Conservation (phyloP, 2,329 filamentous ascomycete species). For the Chaetomium strumarium region DNA sequence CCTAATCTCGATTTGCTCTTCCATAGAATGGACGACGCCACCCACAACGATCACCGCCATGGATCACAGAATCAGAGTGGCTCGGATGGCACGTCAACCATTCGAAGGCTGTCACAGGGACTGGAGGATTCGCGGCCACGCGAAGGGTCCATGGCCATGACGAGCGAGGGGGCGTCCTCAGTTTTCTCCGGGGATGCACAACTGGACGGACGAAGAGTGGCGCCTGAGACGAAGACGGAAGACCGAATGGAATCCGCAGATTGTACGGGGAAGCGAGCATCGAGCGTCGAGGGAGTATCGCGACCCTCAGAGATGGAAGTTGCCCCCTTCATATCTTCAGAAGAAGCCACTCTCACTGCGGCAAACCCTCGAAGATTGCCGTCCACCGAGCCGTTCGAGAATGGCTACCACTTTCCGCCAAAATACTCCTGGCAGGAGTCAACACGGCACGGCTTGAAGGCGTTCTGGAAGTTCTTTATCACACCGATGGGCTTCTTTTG, state of each 20-base stretch:
- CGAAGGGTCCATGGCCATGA: constrained; percentile 43
- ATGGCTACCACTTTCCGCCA: constrained; percentile 61
- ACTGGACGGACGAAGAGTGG: background rate
- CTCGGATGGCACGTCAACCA: constrained; percentile 5
- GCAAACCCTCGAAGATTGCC: constrained; percentile 21
- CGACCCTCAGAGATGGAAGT: constrained; percentile 4
- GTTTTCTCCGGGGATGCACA: constrained; percentile 24
- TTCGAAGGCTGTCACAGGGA: constrained; percentile 18
- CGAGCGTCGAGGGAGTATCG: background rate
- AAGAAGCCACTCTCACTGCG: constrained; percentile 24
- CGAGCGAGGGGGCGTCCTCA: constrained; percentile 40
- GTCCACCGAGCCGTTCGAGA: constrained; percentile 44
- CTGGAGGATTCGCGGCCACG: constrained; percentile 44
- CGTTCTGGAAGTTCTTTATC: constrained; percentile 66
- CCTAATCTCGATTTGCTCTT: background rate
- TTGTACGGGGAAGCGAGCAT: background rate
- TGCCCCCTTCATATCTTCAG: constrained; percentile 14
- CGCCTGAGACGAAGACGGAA: background rate
- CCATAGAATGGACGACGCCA: constrained; percentile 47
- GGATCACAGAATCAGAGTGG: background rate
- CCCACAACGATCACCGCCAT: constrained; percentile 27
- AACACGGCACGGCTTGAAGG: constrained; percentile 49
- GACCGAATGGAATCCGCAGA: background rate
- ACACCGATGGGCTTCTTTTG: constrained; percentile 73
- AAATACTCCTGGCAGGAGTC: constrained; percentile 55